Evolutionary conservation across 257 asterid genomes (phyloP).

Genomic region (Marsdenia floribunda): DNA sequence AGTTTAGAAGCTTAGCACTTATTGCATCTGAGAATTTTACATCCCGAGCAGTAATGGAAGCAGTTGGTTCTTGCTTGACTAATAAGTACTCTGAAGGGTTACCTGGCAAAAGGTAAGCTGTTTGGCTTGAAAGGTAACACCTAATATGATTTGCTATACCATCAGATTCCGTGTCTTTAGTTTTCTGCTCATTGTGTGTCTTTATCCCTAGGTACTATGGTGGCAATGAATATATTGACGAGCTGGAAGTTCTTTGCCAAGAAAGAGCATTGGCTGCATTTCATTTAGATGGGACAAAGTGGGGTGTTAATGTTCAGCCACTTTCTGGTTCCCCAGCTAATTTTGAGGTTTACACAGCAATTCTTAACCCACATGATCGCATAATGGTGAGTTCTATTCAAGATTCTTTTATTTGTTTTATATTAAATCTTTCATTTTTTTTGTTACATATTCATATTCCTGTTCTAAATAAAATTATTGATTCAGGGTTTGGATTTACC

Average conservation of each 20-base stretch:
- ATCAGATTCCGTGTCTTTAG: not conserved
- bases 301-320: conserved; percentile 98
- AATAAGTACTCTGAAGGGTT: conserved; percentile 94
- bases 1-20: conserved; percentile 82
- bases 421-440: not conserved
- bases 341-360: conserved; percentile 87
- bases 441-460: not conserved
- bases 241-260: conserved; percentile 90
- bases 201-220: conserved; percentile 64
- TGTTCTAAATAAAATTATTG: conserved; percentile 8
- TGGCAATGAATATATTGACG: conserved; percentile 85
- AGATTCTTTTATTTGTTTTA: not conserved
- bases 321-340: conserved; percentile 97
- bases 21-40: conserved; percentile 97
- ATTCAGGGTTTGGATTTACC: conserved; percentile 91
- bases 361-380: conserved; percentile 87
- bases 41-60: conserved; percentile 98
- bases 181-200: not conserved
- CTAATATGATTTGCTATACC: not conserved
- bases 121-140: not conserved
- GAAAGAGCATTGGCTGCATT: conserved; percentile 89
- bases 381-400: conserved; percentile 53
- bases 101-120: conserved; percentile 78
- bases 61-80: conserved; percentile 97
- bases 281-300: conserved; percentile 58